phyloP scores from a whole-genome alignment of 2,329 filamentous ascomycete genomes.

The Dactylellina cionopaga region DNA sequence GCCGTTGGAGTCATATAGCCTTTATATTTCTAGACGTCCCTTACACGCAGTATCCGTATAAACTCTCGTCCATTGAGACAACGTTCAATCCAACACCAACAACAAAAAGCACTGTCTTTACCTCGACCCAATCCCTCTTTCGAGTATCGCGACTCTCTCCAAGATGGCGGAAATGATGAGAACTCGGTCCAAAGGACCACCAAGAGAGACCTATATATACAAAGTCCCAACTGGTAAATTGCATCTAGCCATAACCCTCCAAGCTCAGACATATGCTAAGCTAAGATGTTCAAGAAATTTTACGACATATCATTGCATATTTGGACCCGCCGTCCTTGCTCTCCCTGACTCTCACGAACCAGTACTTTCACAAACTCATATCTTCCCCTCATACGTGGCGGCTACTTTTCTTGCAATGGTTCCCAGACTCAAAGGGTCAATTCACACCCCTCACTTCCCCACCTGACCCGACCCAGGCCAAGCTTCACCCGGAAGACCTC shows the following conservation, averaged over 20 bases:
- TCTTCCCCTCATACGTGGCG: conserved; percentile 48
- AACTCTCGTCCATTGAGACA: not conserved
- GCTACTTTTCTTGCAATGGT: conserved; percentile 47
- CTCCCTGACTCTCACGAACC: conserved; percentile 43
- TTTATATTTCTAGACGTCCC: conserved; percentile 21
- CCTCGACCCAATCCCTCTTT: too few species aligned
- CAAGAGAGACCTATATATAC: conserved; percentile 49
- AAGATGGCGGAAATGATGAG: conserved; percentile 50
- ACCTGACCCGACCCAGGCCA: conserved; percentile 36
- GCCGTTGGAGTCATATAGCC: conserved; percentile 21
- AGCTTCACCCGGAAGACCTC: conserved; percentile 47
- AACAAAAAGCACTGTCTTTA: too few species aligned
- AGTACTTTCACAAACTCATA: conserved; percentile 51
- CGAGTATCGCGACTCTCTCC: not conserved
- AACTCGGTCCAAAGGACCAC: conserved; percentile 50
- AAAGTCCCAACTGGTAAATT: conserved; percentile 44
- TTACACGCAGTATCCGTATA: too few species aligned
- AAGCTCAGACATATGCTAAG: not conserved
- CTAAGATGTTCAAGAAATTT: conserved; percentile 20
- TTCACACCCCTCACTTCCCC: conserved; percentile 48
- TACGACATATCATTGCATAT: conserved; percentile 48
- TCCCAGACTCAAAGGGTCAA: conserved; percentile 49
- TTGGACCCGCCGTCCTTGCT: conserved; percentile 43
- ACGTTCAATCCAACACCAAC: not conserved
- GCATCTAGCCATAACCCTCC: not conserved